Conservation (phyloP, 2,329 filamentous ascomycete species). For the Phialocephala sp. region DNA sequence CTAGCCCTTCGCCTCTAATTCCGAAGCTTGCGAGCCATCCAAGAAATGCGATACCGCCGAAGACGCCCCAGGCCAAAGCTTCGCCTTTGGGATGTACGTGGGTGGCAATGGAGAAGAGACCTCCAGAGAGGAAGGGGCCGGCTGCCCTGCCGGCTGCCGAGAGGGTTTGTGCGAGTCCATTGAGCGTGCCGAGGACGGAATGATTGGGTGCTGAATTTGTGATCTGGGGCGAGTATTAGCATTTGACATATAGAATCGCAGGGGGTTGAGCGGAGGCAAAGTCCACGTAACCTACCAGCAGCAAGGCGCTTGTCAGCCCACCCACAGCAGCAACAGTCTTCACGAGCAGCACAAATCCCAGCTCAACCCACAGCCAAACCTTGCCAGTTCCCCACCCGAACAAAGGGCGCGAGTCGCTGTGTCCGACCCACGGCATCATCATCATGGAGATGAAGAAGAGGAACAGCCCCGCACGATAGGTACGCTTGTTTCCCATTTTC, state of each 20-base stretch:
- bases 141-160: constrained; percentile 88
- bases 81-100: constrained; percentile 81
- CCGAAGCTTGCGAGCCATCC: constrained; percentile 83
- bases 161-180: constrained; percentile 91
- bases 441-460: constrained; percentile 84
- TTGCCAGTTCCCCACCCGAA: constrained; percentile 67
- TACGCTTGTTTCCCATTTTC: constrained; percentile 82
- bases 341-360: constrained; percentile 80
- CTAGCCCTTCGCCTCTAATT: constrained; percentile 68
- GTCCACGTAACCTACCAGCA: constrained; percentile 67
- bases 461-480: constrained; percentile 79
- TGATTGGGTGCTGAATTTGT: constrained; percentile 91
- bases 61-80: constrained; percentile 83
- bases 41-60: constrained; percentile 79
- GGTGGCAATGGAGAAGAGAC: constrained; percentile 80
- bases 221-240: constrained; percentile 59
- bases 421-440: constrained; percentile 88
- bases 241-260: not conserved
- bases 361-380: constrained; percentile 76
- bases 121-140: constrained; percentile 87
- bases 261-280: not conserved
- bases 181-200: constrained; percentile 84
- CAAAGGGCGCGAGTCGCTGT: constrained; percentile 63
- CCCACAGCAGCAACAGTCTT: constrained; percentile 94
- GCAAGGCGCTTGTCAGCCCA: constrained; percentile 85